Evolutionary conservation across 805 yeast genomes (phyloP), one percentile per base, ranked within the genome.

Genomic region (Yamadazyma phyllophila): DNA sequence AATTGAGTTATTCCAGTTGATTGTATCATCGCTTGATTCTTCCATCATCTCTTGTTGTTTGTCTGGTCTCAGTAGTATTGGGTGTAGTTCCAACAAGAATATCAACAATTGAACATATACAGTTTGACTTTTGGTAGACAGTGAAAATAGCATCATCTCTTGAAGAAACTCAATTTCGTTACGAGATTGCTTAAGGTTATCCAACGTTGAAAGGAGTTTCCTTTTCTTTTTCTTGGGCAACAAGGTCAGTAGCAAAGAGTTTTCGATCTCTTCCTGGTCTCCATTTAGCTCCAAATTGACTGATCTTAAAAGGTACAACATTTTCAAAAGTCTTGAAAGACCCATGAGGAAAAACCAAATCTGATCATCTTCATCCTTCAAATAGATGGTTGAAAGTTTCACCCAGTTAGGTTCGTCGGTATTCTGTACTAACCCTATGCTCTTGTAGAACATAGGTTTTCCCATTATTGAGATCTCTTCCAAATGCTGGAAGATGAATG

Each of bases 291-390:
- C 31, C 4, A 10, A 4, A 29, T n/a, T 7, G 4, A 4, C 11
- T 29, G 16, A 6, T n/a, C 10, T 34, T 26, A 69, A 44, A 3
- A 42, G 39, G 47, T 60, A 75, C 45, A 62, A 76, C 2, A 62
- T 40, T 1, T 44, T 33, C 0, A 75, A 26, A 2, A 78, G 49
- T 33, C 55, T 62, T 0, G 63, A 45, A 7, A 72, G 26, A 0
- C 78, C 80, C 7, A 56, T 43, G 1, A 63, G 43, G 3, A 68
- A 49, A 10, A 79, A 56, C 84, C 84, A 80, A 0, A 69, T 58
- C 7, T 48, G 26, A 27, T 44, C 51, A 36, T 45, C 38, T 26
- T 56, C 38, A 11, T 43, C 30, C 4, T 63, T 51, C 31, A 66
- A 49, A 34, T 49, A 54, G 1, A 66, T 55, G 5, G 61, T 49